Conservation (phyloP, 345 rosid genomes). For the Rhizophora mangle region DNA sequence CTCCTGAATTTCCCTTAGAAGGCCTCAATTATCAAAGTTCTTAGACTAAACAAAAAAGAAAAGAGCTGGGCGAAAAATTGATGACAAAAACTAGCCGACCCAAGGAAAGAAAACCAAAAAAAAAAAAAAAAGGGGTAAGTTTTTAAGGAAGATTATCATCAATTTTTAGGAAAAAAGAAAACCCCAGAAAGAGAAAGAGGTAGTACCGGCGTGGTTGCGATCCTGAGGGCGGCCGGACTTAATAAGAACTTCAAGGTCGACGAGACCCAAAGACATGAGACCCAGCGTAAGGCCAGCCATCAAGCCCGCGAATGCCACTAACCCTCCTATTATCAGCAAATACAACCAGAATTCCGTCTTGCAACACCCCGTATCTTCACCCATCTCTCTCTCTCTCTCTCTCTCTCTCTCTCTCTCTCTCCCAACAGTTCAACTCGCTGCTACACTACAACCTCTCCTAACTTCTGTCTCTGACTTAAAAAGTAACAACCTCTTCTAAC, state of each 20-base stretch:
- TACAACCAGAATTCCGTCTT: constrained; percentile 43
- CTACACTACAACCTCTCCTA: too few relatives aligned
- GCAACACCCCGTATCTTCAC: constrained; percentile 45
- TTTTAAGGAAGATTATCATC: neutral
- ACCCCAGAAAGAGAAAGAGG: neutral
- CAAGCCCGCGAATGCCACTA: constrained; percentile 76
- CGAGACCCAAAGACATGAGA: constrained; percentile 91
- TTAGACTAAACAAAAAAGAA: too few relatives aligned
- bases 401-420: too few relatives aligned
- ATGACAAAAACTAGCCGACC: too few relatives aligned
- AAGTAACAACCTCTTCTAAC: too few relatives aligned
- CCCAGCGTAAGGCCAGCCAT: constrained; percentile 97
- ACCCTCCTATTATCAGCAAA: constrained; percentile 46
- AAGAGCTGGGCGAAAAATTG: too few relatives aligned
- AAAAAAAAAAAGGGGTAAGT: too few relatives aligned
- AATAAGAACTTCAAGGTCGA: constrained; percentile 94
- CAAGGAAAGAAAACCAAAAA: too few relatives aligned
- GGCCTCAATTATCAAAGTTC: too few relatives aligned
- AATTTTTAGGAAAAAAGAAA: neutral
- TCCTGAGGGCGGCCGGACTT: constrained; percentile 89
- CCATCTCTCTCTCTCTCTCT: constrained; percentile 22
- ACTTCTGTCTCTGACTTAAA: too few relatives aligned
- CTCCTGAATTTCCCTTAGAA: too few relatives aligned
- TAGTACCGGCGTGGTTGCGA: constrained; percentile 68
- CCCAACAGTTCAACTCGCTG: too few relatives aligned